Conservation (phyloP, 495 filamentous ascomycete species). For the Clohesyomyces aquaticus region DNA sequence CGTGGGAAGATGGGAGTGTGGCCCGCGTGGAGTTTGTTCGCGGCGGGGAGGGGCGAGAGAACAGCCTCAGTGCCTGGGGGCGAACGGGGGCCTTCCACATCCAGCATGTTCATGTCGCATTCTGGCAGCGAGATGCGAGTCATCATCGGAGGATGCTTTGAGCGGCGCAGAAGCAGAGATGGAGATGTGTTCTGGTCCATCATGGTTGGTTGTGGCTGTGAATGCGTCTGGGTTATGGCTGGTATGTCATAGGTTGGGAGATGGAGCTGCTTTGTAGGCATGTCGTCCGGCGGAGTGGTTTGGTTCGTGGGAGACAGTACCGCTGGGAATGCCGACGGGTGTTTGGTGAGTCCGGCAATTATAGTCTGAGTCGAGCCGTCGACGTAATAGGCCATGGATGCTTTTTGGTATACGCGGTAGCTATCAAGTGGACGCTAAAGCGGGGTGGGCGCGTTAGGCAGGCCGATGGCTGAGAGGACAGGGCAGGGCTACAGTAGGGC, state of each 20-base stretch:
- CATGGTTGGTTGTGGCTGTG: too few relatives aligned
- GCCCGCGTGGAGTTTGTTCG: conserved; percentile 33
- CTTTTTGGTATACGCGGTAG: neutral
- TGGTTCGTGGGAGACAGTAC: conserved; percentile 12
- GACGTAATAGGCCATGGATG: conserved; percentile 24
- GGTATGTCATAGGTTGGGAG: conserved; percentile 5
- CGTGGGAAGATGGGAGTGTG: conserved; percentile 33
- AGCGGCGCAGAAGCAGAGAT: conserved; percentile 16
- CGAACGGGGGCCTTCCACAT: conserved; percentile 11
- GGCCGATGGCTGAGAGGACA: neutral
- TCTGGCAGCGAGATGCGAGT: conserved; percentile 24
- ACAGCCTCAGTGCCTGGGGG: conserved; percentile 14
- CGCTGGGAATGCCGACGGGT: conserved; percentile 17
- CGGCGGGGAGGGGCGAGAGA: conserved; percentile 27
- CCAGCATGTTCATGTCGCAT: conserved; percentile 8
- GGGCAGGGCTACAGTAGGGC: neutral
- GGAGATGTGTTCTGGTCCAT: conserved; percentile 3
- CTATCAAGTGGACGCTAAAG: too few relatives aligned
- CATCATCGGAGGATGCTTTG: conserved; percentile 11
- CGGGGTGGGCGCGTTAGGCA: neutral
- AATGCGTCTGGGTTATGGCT: neutral
- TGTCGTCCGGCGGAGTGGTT: conserved; percentile 24
- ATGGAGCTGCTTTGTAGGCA: conserved; percentile 12
- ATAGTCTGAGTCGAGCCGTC: conserved; percentile 18
- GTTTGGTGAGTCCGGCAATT: conserved; percentile 21